Evolutionary conservation across 805 yeast genomes (phyloP), one percentile per base, ranked within the genome.

Genomic region (Starmera dryadoides): DNA sequence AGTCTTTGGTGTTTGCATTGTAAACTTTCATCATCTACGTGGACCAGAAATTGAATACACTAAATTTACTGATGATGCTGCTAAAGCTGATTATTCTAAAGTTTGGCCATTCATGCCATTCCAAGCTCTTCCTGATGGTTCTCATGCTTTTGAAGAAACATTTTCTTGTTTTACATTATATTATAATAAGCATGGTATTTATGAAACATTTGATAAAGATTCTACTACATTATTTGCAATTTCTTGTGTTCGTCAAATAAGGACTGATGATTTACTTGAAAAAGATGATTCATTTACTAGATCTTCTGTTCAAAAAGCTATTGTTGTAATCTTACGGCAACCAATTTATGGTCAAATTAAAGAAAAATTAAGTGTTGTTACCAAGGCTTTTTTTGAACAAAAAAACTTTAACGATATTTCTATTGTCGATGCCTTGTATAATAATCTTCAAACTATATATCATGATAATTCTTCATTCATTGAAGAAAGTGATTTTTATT

Each of bases 11-110:
- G 75, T 89, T 3, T 82, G 95, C 47, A 74, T 93, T 12, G 95
- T 89, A 17, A 95, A 94, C 48, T 91, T 91, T 68, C 95, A 91
- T 56, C 98, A 93, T 53, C 57, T 75, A 59, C 68, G 95, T 42
- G 98, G 98, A 2, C 98, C 98, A 0, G 97, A 93, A 57, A 77
- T 93, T 19, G 97, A 91, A 59, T 88, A 86, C 62, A 86, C 96
- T 87, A 70, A 81, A 17, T 77, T 79, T 3, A 40, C 55, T 20
- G 66, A 70, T 2, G 64, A 60, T 21, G 64, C 62, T 23, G 62
- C 62, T 18, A 60, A 63, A 32, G 55, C 55, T 21, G 50, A 59
- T 14, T 44, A 53, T 28, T 54, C 70, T 1, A 51, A 62, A 3
- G 62, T 83, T 16, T 93, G 96, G 89, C 88, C 93, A 10, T 79